Conservation (phyloP, 805 yeast species). For the Pichia exigua region DNA sequence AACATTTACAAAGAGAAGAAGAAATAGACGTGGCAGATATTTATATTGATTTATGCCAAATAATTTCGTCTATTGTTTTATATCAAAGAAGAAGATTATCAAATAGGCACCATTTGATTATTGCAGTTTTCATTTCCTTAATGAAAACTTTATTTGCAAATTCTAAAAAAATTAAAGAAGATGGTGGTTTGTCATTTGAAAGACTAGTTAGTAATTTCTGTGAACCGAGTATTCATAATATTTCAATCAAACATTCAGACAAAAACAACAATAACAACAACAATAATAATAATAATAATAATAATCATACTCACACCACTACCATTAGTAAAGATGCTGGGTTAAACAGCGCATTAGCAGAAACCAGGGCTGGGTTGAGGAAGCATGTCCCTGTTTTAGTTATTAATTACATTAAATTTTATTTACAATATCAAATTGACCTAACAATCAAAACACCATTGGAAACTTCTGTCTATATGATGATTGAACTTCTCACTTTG, state of each 20-base stretch:
- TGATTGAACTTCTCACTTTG: constrained; percentile 63
- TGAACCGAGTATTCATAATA: constrained; percentile 43
- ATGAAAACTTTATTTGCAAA: constrained; percentile 38
- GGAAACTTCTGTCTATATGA: constrained; percentile 46
- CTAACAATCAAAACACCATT: constrained; percentile 41
- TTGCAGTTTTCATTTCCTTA: constrained; percentile 40
- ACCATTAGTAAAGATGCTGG: constrained; percentile 13
- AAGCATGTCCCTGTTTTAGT: constrained; percentile 54
- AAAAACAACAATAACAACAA: constrained; percentile 7
- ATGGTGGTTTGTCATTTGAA: constrained; percentile 41
- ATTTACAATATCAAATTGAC: constrained; percentile 43
- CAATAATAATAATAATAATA: no score
- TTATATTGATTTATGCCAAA: constrained; percentile 36
- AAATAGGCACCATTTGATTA: constrained; percentile 64
- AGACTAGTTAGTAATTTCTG: constrained; percentile 63
- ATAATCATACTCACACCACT: no score
- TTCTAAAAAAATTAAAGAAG: constrained; percentile 7
- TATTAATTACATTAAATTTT: constrained; percentile 47
- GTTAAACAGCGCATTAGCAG: constrained; percentile 47
- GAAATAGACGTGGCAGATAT: not conserved
- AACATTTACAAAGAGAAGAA: constrained; percentile 2
- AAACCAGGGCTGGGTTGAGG: constrained; percentile 54
- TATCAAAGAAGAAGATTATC: constrained; percentile 64
- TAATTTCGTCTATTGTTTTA: constrained; percentile 53
- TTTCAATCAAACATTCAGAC: constrained; percentile 11